A percentile compares a stretch with the other conserved stretches of the same genome.
These are phyloP conservation scores for Apiospora sp. DNA, from an alignment of 2,329 filamentous ascomycete genomes.

Conservation along the genomic window DNA sequence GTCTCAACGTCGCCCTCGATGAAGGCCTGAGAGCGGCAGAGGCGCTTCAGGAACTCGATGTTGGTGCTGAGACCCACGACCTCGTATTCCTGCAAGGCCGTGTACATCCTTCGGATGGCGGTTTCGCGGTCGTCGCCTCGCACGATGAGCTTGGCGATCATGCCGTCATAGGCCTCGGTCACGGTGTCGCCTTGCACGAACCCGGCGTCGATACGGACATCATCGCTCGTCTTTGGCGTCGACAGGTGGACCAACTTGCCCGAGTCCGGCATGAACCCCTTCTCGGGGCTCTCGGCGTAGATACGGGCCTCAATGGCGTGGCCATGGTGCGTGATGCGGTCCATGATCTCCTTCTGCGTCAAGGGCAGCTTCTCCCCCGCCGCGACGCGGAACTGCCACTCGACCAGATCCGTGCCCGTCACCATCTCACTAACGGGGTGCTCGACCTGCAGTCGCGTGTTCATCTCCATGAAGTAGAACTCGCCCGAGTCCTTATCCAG, in stretches of 20 bases:
- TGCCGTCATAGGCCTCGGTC: slow-evolving; percentile 94
- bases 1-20: slow-evolving; percentile 91
- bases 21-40: slow-evolving; percentile 84
- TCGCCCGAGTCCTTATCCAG: slow-evolving; percentile 82
- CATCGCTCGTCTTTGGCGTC: slow-evolving; percentile 72
- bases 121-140: slow-evolving; percentile 79
- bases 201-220: slow-evolving; percentile 90
- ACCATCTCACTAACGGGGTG: slow-evolving; percentile 87
- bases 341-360: slow-evolving; percentile 71
- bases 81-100: slow-evolving; percentile 87
- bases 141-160: slow-evolving; percentile 98
- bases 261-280: slow-evolving; percentile 92
- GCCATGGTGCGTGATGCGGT: slow-evolving; percentile 75
- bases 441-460: slow-evolving; percentile 92
- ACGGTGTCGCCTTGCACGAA: slow-evolving; percentile 92
- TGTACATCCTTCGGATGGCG: slow-evolving; percentile 81
- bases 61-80: slow-evolving; percentile 94
- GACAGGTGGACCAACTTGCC: slow-evolving; percentile 85
- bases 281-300: slow-evolving; percentile 93
- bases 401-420: slow-evolving; percentile 78
- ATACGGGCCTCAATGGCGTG: slow-evolving; percentile 96
- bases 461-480: slow-evolving; percentile 86
- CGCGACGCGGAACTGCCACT: slow-evolving; percentile 90
- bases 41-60: slow-evolving; percentile 92
- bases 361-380: slow-evolving; percentile 65